Base-by-base conservation (phyloP, 495 filamentous ascomycete genomes). In the Aspergillus saccharolyticus region DNA sequence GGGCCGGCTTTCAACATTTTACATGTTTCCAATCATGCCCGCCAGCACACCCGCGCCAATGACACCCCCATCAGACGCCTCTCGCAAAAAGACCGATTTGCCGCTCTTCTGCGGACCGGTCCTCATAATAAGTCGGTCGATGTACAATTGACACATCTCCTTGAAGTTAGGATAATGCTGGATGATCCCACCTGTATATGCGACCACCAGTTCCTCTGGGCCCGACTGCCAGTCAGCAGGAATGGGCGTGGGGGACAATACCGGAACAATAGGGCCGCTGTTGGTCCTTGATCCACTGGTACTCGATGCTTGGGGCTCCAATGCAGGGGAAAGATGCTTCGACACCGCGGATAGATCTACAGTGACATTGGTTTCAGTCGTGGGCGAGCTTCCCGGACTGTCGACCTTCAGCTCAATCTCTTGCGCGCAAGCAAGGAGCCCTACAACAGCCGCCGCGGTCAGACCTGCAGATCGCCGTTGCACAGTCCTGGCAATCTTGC, bases 131-230 rank as follows among this genome's bases (percentile, higher is more conserved):
- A 91, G 78, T 8, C 78, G 74, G 64, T 90, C 84, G 33, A 91
- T 77, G 63, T 83, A 85, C 52, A 68, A 63, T 66, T 90, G 86
- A 57, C 86, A 88, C 62, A 85, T 84, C 28, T 79, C 74, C 47
- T 89, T 78, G 65, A 89, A 91, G 56, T 85, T 74, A 17, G 88
- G 88, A 61, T 90, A 91, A 61, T 88, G 80, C 28, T 85, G 83
- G 50, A 91, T 91, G 58, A 87, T 89, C 18, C 88, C 87, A 8
- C 89, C 89, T 0, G 89, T 90, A 60, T 88, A 91, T 5, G 88
- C 88, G 12, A 92, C 84, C 5, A 87, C 83, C 47, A 92, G 69
- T 61, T 89, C 85, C 44, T 87, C 77, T 4, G 76, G 76, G 10
- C 75, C 74, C 5, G 73, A 77, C 51, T 78, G 71, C 75, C 74